Base-by-base conservation (phyloP, 768 basidiomycete genomes). In the Podaxis sp. region DNA sequence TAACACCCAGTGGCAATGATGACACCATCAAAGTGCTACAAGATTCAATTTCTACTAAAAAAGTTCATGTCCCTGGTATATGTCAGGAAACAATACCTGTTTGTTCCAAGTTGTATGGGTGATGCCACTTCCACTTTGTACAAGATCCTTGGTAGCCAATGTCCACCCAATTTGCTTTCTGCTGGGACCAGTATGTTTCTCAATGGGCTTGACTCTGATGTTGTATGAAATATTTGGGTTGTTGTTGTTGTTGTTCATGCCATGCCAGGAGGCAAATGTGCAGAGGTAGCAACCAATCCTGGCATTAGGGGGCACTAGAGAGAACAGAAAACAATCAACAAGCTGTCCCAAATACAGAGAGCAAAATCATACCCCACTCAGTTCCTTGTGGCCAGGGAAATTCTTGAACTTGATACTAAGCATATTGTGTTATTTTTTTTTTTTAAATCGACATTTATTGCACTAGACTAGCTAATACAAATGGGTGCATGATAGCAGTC, bases 171-270 rank as follows among this genome's bases (percentile, higher is more conserved):
- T 68, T 38, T 77, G 71, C 30, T 70, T 59, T 0, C 75, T 75
- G 26, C 65, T 42, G 12, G 57, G 67, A 60, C 75, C 68, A 19
- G 68, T 56, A 0, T 72, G 66, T 61, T 83, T 84, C 62, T 81
- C 75, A 33, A 79, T 70, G 12, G 68, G 70, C 59, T 84, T 82
- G 6, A 84, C 81, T 9, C 82, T 79, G 0, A 82, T 84, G 68
- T 80, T 80, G 69, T 79, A 83, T 2, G 76, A 74, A 1, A 76
- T 63, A 24, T 75, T 68, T 0, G 73, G 71, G 58, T 76, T 80
- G 7, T 70, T 68, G 56, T 82, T 81, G 57, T 83, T 76, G 63
- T 71, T 75, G 67, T 81, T 80, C 22, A 81, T 63, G 17, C 76
- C 74, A 36, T 76, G 76, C 66, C 71, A 77, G 1, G 79, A 78